Evolutionary conservation across 257 asterid species (phyloP), one percentile per base, ranked within the genome.

Genomic region (Nicotiana tomentosiformis): DNA sequence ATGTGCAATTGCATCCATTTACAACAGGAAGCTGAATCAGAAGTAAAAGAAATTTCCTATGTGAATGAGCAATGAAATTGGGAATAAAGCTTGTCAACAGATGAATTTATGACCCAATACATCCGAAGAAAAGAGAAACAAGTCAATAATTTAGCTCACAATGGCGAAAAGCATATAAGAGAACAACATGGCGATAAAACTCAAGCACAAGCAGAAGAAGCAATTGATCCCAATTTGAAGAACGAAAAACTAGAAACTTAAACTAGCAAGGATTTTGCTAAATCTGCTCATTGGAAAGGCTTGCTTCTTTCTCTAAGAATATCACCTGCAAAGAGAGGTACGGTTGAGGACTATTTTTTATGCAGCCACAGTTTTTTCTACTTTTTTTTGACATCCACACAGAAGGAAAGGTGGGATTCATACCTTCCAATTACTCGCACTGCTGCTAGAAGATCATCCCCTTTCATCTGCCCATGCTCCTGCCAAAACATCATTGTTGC

Each of bases 371-470:
- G 39, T 1, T 74, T 12, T 23, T 46, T 8, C 9, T 32, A 26
- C 17, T 65, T 23, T 72, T 7, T 72, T 49, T 43, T 7, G 15
- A 72, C 20, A 74, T 49, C 26, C 39, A 74, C 37, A 74, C 43
- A 74, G 79, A 74, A 74, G 23, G 79, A 74, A 66, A 17, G 78
- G 78, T 46, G 76, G 18, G 61, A 37, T 20, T 67, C 30, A 37
- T 88, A 93, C 97, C 95, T 94, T 85, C 97, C 99, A 80, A 93
- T 89, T 61, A 95, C 66, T 85, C 99, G 90, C 70, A 95, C 97
- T 20, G 97, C 93, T 35, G 98, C 99, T 84, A 95, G 88, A 81
- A 95, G 96, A 89, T 95, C 98, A 84, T 93, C 92, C 84, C 99
- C 99, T 88, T 90, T 94, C 86, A 87, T 93, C 83, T 87, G 89